Percentiles rank a stretch among this genome's conserved stretches.
These are phyloP conservation scores for Forsythia suspensa DNA, from an alignment of 257 asterid genomes.

Conservation along the genomic window DNA sequence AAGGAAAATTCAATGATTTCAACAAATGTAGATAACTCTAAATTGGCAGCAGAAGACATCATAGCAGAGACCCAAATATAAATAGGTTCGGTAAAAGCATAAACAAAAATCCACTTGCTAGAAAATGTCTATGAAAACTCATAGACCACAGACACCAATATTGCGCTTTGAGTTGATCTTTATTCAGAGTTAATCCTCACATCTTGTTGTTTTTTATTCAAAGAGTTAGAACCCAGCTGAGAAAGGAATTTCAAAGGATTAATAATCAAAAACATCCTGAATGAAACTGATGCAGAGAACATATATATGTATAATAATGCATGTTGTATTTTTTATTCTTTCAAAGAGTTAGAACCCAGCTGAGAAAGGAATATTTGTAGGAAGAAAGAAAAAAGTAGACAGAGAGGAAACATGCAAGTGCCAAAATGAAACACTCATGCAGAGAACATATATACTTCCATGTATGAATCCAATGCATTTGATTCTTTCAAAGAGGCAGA, in stretches of 20 bases:
- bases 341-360: not conserved
- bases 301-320: too few relatives aligned
- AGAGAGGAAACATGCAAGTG: too few relatives aligned
- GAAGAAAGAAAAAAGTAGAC: too few relatives aligned
- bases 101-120: not conserved
- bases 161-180: not conserved
- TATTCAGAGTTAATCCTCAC: too few relatives aligned
- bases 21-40: not conserved
- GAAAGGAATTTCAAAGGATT: slow-evolving; percentile 9
- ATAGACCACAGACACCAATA: slow-evolving; percentile 3
- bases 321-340: not conserved
- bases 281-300: too few relatives aligned
- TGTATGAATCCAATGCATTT: not conserved
- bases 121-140: not conserved
- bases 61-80: not conserved
- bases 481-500: not conserved
- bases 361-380: not conserved
- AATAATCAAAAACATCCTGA: not conserved
- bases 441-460: too few relatives aligned
- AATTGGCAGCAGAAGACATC: not conserved
- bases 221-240: too few relatives aligned
- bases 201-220: too few relatives aligned
- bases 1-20: not conserved
- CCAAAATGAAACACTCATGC: too few relatives aligned
- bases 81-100: not conserved